Evolutionary conservation across 2,329 filamentous ascomycete genomes (phyloP).

Genomic region (Colletotrichum acutatum): DNA sequence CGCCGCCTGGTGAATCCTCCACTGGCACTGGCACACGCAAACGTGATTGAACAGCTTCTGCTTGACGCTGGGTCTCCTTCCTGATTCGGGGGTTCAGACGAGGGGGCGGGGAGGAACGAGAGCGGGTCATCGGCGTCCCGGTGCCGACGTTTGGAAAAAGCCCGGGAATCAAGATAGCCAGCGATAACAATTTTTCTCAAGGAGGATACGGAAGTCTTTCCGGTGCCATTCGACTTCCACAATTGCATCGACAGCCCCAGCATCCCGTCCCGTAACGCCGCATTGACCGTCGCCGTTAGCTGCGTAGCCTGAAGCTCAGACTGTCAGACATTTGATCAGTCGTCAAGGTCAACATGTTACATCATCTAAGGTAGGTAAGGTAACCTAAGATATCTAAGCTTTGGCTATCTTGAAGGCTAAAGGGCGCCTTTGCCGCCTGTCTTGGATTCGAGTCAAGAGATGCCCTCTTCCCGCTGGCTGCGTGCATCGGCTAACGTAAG

Average conservation of each 20-base stretch:
- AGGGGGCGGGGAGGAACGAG: not conserved
- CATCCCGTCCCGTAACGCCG: slow-evolving; percentile 18
- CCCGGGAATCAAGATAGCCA: slow-evolving; percentile 14
- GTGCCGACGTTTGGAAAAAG: slow-evolving; percentile 13
- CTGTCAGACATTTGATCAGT: slow-evolving; percentile 3
- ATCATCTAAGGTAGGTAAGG: slow-evolving; percentile 6
- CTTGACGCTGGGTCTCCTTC: slow-evolving; percentile 25
- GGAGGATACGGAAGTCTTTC: not conserved
- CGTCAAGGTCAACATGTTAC: slow-evolving; percentile 5
- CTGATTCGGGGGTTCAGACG: slow-evolving; percentile 22
- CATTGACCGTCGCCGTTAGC: slow-evolving; percentile 12
- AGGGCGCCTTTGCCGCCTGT: slow-evolving; percentile 9
- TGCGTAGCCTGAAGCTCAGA: not conserved
- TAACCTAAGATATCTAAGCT: not conserved
- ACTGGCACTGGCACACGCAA: slow-evolving; percentile 3
- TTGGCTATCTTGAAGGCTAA: not conserved
- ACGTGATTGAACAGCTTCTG: not conserved
- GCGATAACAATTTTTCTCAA: not conserved
- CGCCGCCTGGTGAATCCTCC: slow-evolving; percentile 19
- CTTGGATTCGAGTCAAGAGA: not conserved
- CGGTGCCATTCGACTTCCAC: not conserved
- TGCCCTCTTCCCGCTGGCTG: not conserved
- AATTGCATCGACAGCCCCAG: slow-evolving; percentile 4
- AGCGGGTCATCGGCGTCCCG: slow-evolving; percentile 30
- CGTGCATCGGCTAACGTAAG: slow-evolving; percentile 26